Evolutionary conservation across 1,284 basidiomycete species (phyloP).

Genomic region (Sphagnurus paluster): DNA sequence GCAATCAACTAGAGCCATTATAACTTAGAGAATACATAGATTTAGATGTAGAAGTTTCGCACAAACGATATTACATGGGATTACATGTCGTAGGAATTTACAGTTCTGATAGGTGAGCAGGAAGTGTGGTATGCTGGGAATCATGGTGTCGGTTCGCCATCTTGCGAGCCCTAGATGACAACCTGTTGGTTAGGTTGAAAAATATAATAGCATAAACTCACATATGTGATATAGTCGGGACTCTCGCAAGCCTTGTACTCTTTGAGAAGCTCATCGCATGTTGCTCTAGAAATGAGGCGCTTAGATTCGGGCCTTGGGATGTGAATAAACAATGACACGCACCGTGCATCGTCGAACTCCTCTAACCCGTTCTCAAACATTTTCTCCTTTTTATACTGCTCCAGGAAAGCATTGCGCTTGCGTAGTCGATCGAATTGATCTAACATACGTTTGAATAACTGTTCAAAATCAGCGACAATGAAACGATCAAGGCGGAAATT

Average conservation of each 20-base stretch:
- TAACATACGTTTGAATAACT: constrained; percentile 96
- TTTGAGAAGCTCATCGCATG: constrained; percentile 83
- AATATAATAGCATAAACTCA: constrained; percentile 31
- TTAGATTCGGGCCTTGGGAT: constrained; percentile 5
- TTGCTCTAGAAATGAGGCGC: constrained; percentile 52
- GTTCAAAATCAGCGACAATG: background rate
- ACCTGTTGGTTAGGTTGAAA: no score
- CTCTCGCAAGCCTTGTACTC: constrained; percentile 94
- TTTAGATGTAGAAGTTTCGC: no score
- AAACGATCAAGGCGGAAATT: background rate
- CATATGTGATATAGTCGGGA: constrained; percentile 86
- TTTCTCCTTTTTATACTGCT: constrained; percentile 97
- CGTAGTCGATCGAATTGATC: constrained; percentile 92
- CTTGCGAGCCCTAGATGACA: constrained; percentile 19
- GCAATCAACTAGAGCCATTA: no score
- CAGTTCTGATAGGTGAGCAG: no score
- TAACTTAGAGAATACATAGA: no score
- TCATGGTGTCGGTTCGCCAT: constrained; percentile 10
- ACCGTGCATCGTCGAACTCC: constrained; percentile 95
- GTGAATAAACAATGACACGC: constrained; percentile 17
- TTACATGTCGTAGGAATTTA: no score
- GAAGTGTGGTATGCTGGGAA: background rate
- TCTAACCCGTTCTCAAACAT: constrained; percentile 90
- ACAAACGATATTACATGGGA: no score
- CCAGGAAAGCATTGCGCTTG: constrained; percentile 93